These are phyloP conservation scores for Periconia macrospinosa DNA, from an alignment of 2,329 filamentous ascomycete species.

Conservation along the genomic window DNA sequence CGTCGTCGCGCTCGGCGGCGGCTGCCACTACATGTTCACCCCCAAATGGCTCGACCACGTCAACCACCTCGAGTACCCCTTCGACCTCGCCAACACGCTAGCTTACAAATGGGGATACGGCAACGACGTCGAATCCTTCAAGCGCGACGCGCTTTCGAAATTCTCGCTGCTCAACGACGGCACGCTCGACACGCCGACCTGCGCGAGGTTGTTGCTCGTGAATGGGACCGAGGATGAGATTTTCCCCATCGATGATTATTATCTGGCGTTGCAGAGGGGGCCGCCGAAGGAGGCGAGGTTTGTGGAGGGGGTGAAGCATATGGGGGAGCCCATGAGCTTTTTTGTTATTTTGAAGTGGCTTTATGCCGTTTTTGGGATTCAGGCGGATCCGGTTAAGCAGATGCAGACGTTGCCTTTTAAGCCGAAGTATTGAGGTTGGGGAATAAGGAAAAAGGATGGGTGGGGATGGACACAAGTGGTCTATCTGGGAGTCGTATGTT, in stretches of 20 bases:
- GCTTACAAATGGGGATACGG: slow-evolving; percentile 53
- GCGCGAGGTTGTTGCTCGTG: slow-evolving; percentile 56
- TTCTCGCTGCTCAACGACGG: slow-evolving; percentile 60
- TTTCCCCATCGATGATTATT: slow-evolving; percentile 64
- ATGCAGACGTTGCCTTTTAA: slow-evolving; percentile 52
- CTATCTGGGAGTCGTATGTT: no score
- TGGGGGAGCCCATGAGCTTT: slow-evolving; percentile 56
- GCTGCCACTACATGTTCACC: slow-evolving; percentile 60
- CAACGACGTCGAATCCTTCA: slow-evolving; percentile 46
- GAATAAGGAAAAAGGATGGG: no score
- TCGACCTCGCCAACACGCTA: slow-evolving; percentile 57
- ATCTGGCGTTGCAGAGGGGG: slow-evolving; percentile 57
- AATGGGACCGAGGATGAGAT: slow-evolving; percentile 64
- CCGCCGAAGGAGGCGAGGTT: slow-evolving; percentile 56
- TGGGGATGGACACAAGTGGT: no score
- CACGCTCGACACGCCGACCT: slow-evolving; percentile 54
- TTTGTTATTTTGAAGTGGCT: slow-evolving; percentile 53
- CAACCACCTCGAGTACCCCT: slow-evolving; percentile 62
- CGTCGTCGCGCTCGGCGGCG: slow-evolving; percentile 58
- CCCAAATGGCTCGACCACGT: slow-evolving; percentile 57
- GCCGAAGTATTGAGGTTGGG: slow-evolving; percentile 43
- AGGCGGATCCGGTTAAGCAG: slow-evolving; percentile 47
- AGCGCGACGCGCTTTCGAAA: slow-evolving; percentile 49
- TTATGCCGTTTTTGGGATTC: slow-evolving; percentile 51
- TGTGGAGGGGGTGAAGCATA: slow-evolving; percentile 49